Base-by-base conservation (phyloP, 306 rosid species). In the Cicer chorassanicum region DNA sequence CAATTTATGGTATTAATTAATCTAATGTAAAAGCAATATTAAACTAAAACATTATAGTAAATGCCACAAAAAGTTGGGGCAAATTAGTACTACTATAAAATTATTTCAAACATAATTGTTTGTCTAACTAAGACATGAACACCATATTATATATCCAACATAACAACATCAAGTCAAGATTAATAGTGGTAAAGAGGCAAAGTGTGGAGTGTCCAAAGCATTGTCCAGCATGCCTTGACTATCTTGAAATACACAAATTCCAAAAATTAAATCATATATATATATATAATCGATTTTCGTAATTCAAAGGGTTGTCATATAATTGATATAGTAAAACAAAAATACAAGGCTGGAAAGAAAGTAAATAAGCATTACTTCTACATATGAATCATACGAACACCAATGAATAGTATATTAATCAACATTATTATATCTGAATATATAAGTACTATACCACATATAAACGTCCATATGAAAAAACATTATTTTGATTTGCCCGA, bases 141-240 rank as follows among this genome's bases (percentile, higher is more conserved):
- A 50, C 5, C 57, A 51, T 62, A 6, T 56, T 60, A 56, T 46
- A 48, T 65, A 48, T 65, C 62, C 57, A 45, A 34, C 66, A 74
- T 54, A 73, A 68, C 29, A 36, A 49, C 76, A 73, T 76, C 8
- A 63, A 29, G 70, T 46, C 36, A 72, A 44, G n/a, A 67, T 42
- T 59, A 62, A 53, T 51, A 42, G 67, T 21, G 46, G 38, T 21
- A 80, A 63, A 41, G 38, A 63, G 57, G 79, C 71, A 61, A 78
- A 72, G 70, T 51, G 79, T 54, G 48, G 75, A 75, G 80, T 59
- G 60, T 68, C 84, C 82, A 75, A 79, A 70, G 74, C 71, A 54
- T 71, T 85, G 80, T 82, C 82, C 43, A 67, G 80, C 86, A 74
- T 56, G 84, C 64, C 50, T 56, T 16, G 13, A 1, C 39, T 68